Evolutionary conservation across 108 stramenopile genomes (phyloP).

Genomic region (Aureococcus anophagefferens): DNA sequence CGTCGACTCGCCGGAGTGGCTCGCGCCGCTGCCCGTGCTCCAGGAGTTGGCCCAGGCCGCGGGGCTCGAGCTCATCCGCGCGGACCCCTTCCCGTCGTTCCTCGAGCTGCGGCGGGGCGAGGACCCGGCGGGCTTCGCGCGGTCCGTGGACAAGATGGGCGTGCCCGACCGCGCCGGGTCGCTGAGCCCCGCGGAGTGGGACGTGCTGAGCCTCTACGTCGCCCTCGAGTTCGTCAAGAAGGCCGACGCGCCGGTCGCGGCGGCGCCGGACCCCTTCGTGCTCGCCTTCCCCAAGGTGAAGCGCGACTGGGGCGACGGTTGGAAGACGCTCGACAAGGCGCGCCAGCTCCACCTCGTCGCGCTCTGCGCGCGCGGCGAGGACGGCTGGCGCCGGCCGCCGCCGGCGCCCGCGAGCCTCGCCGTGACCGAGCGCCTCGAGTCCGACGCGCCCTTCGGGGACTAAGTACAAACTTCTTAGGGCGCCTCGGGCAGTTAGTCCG

Average conservation of each 20-base stretch:
- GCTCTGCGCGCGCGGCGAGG: too few relatives aligned
- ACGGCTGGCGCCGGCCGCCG: too few relatives aligned
- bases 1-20: slow-evolving; percentile 76
- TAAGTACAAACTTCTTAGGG: too few relatives aligned
- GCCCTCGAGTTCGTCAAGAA: neutral
- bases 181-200: slow-evolving; percentile 71
- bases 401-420: too few relatives aligned
- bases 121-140: slow-evolving; percentile 43
- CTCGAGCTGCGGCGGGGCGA: slow-evolving; percentile 50
- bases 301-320: too few relatives aligned
- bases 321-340: too few relatives aligned
- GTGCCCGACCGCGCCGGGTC: slow-evolving; percentile 63
- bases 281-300: too few relatives aligned
- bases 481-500: too few relatives aligned
- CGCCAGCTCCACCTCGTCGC: too few relatives aligned
- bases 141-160: slow-evolving; percentile 70
- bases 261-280: neutral
- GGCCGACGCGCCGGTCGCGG: neutral
- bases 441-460: too few relatives aligned
- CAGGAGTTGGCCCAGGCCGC: slow-evolving; percentile 53
- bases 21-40: slow-evolving; percentile 62
- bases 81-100: slow-evolving; percentile 71
- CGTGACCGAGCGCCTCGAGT: too few relatives aligned
- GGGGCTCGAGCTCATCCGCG: slow-evolving; percentile 63
- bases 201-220: slow-evolving; percentile 36